phyloP scores from a whole-genome alignment of 163 green algal species.

The Scenedesmus sp. region DNA sequence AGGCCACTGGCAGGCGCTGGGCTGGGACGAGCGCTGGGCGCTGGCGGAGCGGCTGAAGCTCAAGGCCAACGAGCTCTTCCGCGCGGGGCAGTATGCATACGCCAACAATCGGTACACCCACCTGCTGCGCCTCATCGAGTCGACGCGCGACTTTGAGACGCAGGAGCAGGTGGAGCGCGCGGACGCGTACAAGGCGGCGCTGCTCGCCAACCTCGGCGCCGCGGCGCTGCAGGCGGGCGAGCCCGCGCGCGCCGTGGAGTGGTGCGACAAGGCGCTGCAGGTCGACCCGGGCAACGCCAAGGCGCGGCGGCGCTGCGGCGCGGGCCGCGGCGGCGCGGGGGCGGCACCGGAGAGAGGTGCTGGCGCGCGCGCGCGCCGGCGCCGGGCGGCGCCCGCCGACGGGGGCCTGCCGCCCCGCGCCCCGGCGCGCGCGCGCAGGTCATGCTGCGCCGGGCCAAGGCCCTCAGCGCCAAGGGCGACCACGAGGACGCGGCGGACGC shows the following conservation, averaged over 20 bases:
- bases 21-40: constrained; percentile 54
- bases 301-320: neutral
- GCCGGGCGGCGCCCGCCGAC: too few relatives aligned
- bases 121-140: constrained; percentile 69
- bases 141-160: constrained; percentile 73
- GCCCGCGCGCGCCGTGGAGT: constrained; percentile 66
- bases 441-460: constrained; percentile 39
- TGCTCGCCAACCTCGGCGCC: constrained; percentile 80
- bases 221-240: constrained; percentile 55
- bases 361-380: too few relatives aligned
- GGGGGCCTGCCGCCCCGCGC: too few relatives aligned
- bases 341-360: too few relatives aligned
- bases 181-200: constrained; percentile 57
- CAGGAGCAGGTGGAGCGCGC: constrained; percentile 62
- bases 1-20: constrained; percentile 55
- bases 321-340: too few relatives aligned
- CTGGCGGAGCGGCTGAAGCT: constrained; percentile 70
- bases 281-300: constrained; percentile 29
- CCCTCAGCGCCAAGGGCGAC: constrained; percentile 64
- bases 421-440: constrained; percentile 11
- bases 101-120: constrained; percentile 57
- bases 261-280: constrained; percentile 79
- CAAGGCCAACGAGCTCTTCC: constrained; percentile 83
- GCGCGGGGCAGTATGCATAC: constrained; percentile 52
- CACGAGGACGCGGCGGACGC: constrained; percentile 59